Percentiles rank a stretch among this genome's conserved stretches.
Conservation (phyloP, 352 stramenopile species). For the Globisporangium irregulare region DNA sequence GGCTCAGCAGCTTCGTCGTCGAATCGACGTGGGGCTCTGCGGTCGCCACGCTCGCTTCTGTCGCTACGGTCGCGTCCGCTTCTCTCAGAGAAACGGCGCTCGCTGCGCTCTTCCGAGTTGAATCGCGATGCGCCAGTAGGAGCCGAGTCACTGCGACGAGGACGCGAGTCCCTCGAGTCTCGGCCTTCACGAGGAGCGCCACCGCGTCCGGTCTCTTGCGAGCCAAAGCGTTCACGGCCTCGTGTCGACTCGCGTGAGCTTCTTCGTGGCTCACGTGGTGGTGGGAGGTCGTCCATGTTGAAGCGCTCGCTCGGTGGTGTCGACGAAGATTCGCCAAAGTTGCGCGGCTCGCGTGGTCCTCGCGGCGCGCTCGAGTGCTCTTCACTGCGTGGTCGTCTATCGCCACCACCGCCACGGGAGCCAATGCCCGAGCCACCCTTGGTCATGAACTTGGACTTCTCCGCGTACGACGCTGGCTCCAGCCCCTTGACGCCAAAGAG, state of each 20-base stretch:
- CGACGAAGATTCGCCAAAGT: slow-evolving; percentile 17
- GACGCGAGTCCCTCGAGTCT: background rate
- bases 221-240: slow-evolving; percentile 4
- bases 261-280: background rate
- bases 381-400: slow-evolving; percentile 1
- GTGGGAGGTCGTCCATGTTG: slow-evolving; percentile 6
- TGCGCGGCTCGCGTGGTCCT: slow-evolving; percentile 10
- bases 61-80: background rate
- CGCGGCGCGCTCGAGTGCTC: background rate
- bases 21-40: background rate
- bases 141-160: slow-evolving; percentile 7
- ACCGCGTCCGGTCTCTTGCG: background rate
- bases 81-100: background rate
- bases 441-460: slow-evolving; percentile 18
- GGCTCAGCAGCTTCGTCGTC: background rate
- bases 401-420: slow-evolving; percentile 6
- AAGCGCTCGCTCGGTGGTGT: slow-evolving; percentile 13
- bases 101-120: slow-evolving; percentile 9
- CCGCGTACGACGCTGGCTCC: slow-evolving; percentile 15
- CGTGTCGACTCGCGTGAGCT: background rate
- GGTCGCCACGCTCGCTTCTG: background rate
- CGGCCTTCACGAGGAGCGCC: background rate
- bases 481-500: slow-evolving; percentile 84
- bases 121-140: slow-evolving; percentile 3
- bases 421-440: slow-evolving; percentile 12